Percentiles rank a stretch among this genome's conserved stretches.
Evolutionary conservation across 352 stramenopile genomes (phyloP).

Genomic region (Phytophthora quininea): DNA sequence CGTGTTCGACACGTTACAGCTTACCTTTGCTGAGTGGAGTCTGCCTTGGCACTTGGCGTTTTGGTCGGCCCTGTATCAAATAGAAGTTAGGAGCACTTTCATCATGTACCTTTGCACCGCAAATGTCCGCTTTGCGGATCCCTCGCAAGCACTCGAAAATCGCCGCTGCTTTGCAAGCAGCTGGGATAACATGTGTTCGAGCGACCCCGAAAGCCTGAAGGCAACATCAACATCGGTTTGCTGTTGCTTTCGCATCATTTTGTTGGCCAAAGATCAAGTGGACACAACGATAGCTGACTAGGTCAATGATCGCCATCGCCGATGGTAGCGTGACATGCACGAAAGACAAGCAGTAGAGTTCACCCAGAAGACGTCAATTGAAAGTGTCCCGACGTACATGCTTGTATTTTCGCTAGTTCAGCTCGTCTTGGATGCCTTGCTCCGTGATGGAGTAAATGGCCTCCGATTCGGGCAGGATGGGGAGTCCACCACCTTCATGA

Average conservation of each 20-base stretch:
- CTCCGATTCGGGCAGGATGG: conserved; percentile 97
- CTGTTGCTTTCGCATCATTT: background rate
- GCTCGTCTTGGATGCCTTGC: conserved; percentile 93
- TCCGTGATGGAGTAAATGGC: conserved; percentile 98
- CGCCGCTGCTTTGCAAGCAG: conserved; percentile 14
- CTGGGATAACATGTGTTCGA: conserved; percentile 11
- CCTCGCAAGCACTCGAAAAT: conserved; percentile 6
- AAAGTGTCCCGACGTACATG: conserved; percentile 7
- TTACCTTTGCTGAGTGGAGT: background rate
- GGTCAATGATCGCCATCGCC: background rate
- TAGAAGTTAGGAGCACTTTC: background rate
- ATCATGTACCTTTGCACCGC: background rate
- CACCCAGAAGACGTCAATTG: background rate
- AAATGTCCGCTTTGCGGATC: background rate
- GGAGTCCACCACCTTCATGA: conserved; percentile 98
- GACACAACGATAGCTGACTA: background rate
- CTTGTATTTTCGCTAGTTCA: conserved; percentile 66
- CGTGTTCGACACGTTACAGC: background rate
- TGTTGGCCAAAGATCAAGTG: conserved; percentile 2
- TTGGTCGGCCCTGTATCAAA: too few relatives aligned
- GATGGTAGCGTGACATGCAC: background rate
- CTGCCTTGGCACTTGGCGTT: too few relatives aligned
- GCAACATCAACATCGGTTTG: background rate
- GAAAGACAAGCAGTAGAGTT: background rate
- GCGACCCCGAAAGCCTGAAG: background rate